Evolutionary conservation across 2,329 filamentous ascomycete species (phyloP).

Genomic region (Gnomoniopsis smithogilvyi): DNA sequence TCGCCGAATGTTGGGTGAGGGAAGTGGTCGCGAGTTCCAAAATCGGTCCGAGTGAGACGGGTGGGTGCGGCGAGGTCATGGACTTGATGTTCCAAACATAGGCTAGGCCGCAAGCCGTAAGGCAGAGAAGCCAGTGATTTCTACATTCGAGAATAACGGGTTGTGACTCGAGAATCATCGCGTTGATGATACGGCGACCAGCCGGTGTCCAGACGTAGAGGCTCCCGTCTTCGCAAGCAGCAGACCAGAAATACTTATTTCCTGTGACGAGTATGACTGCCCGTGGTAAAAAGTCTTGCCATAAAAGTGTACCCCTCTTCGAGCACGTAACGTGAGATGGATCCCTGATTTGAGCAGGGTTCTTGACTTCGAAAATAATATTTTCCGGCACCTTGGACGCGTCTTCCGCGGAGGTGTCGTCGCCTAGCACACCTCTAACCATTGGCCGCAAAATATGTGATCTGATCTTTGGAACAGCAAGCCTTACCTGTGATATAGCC

Average conservation of each 20-base stretch:
- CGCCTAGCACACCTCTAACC: constrained; percentile 60
- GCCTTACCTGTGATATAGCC: constrained; percentile 74
- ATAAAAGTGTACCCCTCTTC: constrained; percentile 75
- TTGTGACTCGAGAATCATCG: constrained; percentile 84
- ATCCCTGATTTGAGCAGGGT: constrained; percentile 73
- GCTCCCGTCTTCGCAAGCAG: constrained; percentile 88
- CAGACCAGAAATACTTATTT: constrained; percentile 87
- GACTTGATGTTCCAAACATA: constrained; percentile 92
- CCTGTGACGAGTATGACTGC: constrained; percentile 88
- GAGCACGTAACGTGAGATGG: constrained; percentile 80
- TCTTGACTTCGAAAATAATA: constrained; percentile 82
- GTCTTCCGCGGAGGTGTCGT: constrained; percentile 53
- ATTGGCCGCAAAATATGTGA: constrained; percentile 79
- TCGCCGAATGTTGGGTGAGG: constrained; percentile 71
- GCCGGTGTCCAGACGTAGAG: constrained; percentile 91
- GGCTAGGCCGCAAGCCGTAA: constrained; percentile 83
- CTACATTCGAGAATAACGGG: constrained; percentile 91
- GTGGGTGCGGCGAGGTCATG: constrained; percentile 81
- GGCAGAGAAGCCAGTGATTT: constrained; percentile 83
- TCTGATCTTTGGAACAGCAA: constrained; percentile 85
- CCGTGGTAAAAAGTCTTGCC: constrained; percentile 90
- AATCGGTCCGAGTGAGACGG: constrained; percentile 82
- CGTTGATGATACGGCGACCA: constrained; percentile 79
- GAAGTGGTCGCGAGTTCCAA: constrained; percentile 82
- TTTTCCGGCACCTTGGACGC: constrained; percentile 64